A percentile compares a stretch with the other conserved stretches of the same genome.
Evolutionary conservation across 2,329 filamentous ascomycete genomes (phyloP).

Genomic region (Colletotrichum nymphaeae): DNA sequence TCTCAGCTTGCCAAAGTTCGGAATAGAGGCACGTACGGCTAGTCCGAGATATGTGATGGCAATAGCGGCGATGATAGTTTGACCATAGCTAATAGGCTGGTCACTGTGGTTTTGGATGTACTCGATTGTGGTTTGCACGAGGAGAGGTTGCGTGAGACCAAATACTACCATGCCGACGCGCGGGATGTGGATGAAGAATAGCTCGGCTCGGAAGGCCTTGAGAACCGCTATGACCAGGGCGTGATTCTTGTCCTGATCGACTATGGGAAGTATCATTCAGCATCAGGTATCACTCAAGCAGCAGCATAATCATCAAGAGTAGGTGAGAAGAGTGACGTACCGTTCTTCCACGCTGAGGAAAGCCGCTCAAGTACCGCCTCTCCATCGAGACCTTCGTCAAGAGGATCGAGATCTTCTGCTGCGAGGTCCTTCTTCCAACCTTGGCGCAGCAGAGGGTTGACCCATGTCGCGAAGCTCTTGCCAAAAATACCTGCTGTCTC

Average conservation of each 20-base stretch:
- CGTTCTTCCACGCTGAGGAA: not conserved
- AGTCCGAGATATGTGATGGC: constrained; percentile 54
- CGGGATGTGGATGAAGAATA: constrained; percentile 45
- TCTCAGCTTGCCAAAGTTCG: not conserved
- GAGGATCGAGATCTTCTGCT: constrained; percentile 12
- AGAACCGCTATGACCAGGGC: not conserved
- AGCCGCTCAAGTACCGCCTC: not conserved
- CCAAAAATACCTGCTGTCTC: constrained; percentile 14
- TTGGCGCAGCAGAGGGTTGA: constrained; percentile 3
- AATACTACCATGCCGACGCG: constrained; percentile 49
- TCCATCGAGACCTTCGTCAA: constrained; percentile 7
- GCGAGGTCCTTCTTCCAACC: constrained; percentile 8
- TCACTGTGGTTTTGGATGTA: constrained; percentile 10
- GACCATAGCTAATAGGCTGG: constrained; percentile 40
- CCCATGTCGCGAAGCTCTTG: constrained; percentile 8
- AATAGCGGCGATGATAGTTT: constrained; percentile 53
- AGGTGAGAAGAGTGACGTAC: not conserved
- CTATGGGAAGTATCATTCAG: not conserved
- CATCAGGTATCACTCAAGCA: not conserved
- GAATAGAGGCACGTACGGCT: constrained; percentile 38
- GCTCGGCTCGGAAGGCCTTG: not conserved
- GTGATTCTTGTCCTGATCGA: not conserved
- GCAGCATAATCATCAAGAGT: too few relatives aligned
- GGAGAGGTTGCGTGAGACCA: constrained; percentile 57
- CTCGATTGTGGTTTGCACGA: constrained; percentile 45